A percentile compares a stretch with the other conserved stretches of the same genome.
Evolutionary conservation across 1,284 basidiomycete species (phyloP).

Genomic region (Testicularia cyperi): DNA sequence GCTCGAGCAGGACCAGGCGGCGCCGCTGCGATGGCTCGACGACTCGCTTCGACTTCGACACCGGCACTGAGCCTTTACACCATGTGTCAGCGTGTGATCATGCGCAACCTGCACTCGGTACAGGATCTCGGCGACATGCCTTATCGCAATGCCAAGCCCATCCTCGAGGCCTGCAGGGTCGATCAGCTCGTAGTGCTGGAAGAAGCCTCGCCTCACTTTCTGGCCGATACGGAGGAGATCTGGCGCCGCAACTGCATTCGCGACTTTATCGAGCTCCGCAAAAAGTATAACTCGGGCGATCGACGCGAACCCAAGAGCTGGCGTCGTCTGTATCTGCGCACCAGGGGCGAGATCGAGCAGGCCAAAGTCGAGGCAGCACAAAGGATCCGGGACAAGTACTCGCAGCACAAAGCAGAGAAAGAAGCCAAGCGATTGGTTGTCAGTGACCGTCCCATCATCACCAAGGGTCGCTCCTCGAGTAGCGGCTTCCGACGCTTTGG

Average conservation of each 20-base stretch:
- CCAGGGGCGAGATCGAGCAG: constrained; percentile 40
- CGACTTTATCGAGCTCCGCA: constrained; percentile 49
- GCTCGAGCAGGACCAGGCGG: too few species aligned
- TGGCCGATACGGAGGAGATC: constrained; percentile 37
- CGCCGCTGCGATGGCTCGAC: too few species aligned
- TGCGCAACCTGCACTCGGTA: constrained; percentile 42
- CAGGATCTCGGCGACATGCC: constrained; percentile 55
- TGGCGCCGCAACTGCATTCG: constrained; percentile 52
- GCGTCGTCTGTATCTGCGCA: constrained; percentile 38
- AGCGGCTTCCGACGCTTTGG: constrained; percentile 10
- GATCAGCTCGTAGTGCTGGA: constrained; percentile 51
- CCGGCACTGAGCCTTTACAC: constrained; percentile 9
- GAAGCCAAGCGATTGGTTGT: constrained; percentile 46
- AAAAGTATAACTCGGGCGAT: constrained; percentile 16
- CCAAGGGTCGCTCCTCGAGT: background rate
- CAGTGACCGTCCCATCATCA: constrained; percentile 27
- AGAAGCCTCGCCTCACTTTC: constrained; percentile 46
- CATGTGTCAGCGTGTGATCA: constrained; percentile 42
- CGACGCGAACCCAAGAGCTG: constrained; percentile 31
- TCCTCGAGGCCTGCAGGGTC: constrained; percentile 48
- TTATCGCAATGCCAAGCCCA: constrained; percentile 43
- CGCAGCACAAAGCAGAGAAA: constrained; percentile 45
- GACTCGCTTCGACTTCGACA: background rate
- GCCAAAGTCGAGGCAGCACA: constrained; percentile 39
- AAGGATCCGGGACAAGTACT: constrained; percentile 49